These are phyloP conservation scores for Maudiozyma turicensis DNA, from an alignment of 805 yeast genomes.

Conservation along the genomic window DNA sequence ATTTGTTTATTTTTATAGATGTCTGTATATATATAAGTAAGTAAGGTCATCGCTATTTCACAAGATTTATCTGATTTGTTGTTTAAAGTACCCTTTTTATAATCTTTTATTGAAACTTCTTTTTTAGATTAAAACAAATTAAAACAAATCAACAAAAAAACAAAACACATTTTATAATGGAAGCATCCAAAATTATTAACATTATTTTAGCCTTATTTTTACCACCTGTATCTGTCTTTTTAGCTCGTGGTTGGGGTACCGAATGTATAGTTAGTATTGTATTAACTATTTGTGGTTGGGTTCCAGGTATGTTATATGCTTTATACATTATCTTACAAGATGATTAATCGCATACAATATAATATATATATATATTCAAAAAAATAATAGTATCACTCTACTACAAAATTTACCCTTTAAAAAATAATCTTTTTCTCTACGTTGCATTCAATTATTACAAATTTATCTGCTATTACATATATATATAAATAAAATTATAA, in stretches of 20 bases:
- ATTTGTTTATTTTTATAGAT: too few relatives aligned
- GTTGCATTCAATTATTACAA: too few relatives aligned
- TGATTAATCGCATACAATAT: background rate
- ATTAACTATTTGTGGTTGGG: constrained; percentile 37
- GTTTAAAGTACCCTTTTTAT: background rate
- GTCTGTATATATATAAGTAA: too few relatives aligned
- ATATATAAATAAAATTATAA: too few relatives aligned
- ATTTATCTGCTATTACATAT: too few relatives aligned
- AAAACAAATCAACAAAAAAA: background rate
- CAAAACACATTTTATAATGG: constrained; percentile 12
- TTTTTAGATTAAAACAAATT: background rate
- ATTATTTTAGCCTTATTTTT: constrained; percentile 43
- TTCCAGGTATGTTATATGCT: constrained; percentile 78
- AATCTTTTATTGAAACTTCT: background rate
- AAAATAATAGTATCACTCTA: too few relatives aligned
- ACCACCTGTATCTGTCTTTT: constrained; percentile 71
- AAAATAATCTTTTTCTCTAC: too few relatives aligned
- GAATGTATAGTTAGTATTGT: constrained; percentile 57
- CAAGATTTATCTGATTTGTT: too few relatives aligned
- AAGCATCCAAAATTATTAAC: constrained; percentile 31
- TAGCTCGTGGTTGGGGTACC: constrained; percentile 55
- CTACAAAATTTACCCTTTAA: too few relatives aligned
- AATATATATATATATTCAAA: too few relatives aligned
- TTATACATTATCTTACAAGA: constrained; percentile 42
- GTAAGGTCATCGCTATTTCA: too few relatives aligned